Conservation (phyloP, 306 rosid genomes). For the Cucurbita pepo region DNA sequence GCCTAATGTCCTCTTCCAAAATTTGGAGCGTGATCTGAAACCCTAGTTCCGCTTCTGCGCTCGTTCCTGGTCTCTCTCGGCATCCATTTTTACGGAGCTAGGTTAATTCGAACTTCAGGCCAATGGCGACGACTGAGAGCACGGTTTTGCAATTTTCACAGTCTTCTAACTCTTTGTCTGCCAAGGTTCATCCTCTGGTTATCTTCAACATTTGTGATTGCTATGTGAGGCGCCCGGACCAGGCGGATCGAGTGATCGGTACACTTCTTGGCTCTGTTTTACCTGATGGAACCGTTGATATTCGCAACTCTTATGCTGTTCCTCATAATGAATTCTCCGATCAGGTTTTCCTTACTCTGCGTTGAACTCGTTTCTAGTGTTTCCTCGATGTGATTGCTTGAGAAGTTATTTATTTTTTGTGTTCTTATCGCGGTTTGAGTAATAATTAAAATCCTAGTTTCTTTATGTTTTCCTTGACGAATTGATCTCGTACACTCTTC, state of each 20-base stretch:
- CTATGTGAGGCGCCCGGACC: slow-evolving; percentile 79
- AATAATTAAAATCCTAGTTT: neutral
- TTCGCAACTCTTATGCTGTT: slow-evolving; percentile 85
- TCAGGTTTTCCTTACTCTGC: slow-evolving; percentile 30
- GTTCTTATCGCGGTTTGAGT: neutral
- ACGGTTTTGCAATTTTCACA: slow-evolving; percentile 55
- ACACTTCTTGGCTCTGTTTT: slow-evolving; percentile 74
- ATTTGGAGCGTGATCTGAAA: neutral
- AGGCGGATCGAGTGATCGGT: slow-evolving; percentile 83
- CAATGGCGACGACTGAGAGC: slow-evolving; percentile 57
- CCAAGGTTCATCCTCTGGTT: slow-evolving; percentile 74
- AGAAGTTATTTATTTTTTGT: neutral
- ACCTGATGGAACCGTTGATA: slow-evolving; percentile 70
- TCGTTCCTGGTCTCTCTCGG: neutral
- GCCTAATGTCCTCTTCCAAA: neutral
- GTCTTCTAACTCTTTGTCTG: slow-evolving; percentile 40
- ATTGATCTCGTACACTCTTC: neutral
- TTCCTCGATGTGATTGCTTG: neutral
- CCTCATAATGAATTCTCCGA: slow-evolving; percentile 73
- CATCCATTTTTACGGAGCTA: neutral
- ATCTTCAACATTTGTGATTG: slow-evolving; percentile 83
- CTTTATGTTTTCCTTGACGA: neutral
- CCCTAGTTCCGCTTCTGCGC: slow-evolving; percentile 2
- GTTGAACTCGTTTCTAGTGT: neutral
- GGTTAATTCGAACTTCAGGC: neutral